Conservation (phyloP, 1,139 yeast genomes). For the Yamadazyma jaroonii region DNA sequence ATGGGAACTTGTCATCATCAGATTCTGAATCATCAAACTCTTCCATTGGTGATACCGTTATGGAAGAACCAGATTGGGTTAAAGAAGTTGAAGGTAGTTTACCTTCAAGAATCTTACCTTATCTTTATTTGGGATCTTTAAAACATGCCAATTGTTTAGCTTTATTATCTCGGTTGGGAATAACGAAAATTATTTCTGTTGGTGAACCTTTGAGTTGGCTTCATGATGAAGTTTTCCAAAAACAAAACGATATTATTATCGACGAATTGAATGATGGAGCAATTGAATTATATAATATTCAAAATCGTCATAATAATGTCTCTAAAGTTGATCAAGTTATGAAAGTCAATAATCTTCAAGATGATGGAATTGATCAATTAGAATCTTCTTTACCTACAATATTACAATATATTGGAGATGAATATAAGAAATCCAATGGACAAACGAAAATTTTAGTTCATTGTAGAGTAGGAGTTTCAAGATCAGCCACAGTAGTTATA, state of each 20-base stretch:
- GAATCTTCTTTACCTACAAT: constrained; percentile 33
- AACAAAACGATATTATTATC: constrained; percentile 22
- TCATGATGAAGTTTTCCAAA: constrained; percentile 28
- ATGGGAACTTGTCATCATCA: constrained; percentile 6
- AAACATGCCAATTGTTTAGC: constrained; percentile 76
- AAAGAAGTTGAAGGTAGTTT: constrained; percentile 56
- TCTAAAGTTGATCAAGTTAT: constrained; percentile 30
- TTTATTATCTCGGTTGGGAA: constrained; percentile 62
- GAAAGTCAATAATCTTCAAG: constrained; percentile 46
- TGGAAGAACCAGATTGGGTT: constrained; percentile 31
- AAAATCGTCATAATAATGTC: constrained; percentile 9
- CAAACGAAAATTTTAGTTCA: constrained; percentile 40
- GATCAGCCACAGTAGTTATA: constrained; percentile 49
- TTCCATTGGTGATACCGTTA: constrained; percentile 6
- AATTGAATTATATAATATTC: constrained; percentile 30
- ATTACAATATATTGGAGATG: constrained; percentile 35
- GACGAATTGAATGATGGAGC: constrained; percentile 29
- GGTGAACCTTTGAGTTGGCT: constrained; percentile 81
- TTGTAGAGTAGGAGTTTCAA: constrained; percentile 50
- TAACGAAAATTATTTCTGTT: constrained; percentile 75
- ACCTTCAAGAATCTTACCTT: constrained; percentile 76
- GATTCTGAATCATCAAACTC: constrained; percentile 2
- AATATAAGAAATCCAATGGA: constrained; percentile 25
- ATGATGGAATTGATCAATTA: constrained; percentile 48
- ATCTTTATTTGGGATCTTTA: constrained; percentile 81